phyloP scores from a whole-genome alignment of 2,329 filamentous ascomycete species.

The Pseudogymnoascus sp. region DNA sequence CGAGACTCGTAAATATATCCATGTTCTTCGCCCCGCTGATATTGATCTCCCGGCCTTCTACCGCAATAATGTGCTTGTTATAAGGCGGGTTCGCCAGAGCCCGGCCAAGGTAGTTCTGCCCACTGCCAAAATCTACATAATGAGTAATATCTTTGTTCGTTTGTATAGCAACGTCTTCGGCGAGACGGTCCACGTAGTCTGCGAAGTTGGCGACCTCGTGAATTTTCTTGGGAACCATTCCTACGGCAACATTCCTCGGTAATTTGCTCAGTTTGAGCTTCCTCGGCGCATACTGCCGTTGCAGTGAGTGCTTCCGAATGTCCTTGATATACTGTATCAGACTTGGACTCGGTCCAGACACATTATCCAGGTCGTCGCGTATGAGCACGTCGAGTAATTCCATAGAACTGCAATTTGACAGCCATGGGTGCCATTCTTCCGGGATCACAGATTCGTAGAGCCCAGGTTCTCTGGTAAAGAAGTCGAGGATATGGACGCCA shows the following conservation, averaged over 20 bases:
- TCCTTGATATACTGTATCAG: constrained; percentile 65
- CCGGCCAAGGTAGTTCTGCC: constrained; percentile 90
- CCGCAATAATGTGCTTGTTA: constrained; percentile 78
- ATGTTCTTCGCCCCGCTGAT: constrained; percentile 77
- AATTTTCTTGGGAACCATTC: constrained; percentile 93
- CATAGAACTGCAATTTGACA: constrained; percentile 63
- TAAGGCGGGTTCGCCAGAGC: constrained; percentile 80
- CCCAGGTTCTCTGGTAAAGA: constrained; percentile 78
- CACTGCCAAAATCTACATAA: constrained; percentile 91
- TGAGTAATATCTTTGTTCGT: constrained; percentile 63
- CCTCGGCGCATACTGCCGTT: constrained; percentile 47
- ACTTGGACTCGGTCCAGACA: constrained; percentile 33
- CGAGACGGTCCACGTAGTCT: constrained; percentile 63
- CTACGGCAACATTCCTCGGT: constrained; percentile 66
- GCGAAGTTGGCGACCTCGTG: constrained; percentile 92
- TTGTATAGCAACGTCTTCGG: constrained; percentile 49
- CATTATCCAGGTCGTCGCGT: constrained; percentile 59
- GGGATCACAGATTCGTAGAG: constrained; percentile 74
- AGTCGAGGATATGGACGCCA: constrained; percentile 94
- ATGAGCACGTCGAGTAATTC: constrained; percentile 73
- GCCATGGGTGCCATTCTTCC: constrained; percentile 72
- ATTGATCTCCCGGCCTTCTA: constrained; percentile 81
- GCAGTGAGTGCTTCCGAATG: constrained; percentile 62
- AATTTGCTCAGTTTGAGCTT: constrained; percentile 45
- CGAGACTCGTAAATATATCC: constrained; percentile 73